Evolutionary conservation across 1,139 yeast genomes (phyloP), one percentile per base, ranked within the genome.

Genomic region (Saccharomyces pastorianus): DNA sequence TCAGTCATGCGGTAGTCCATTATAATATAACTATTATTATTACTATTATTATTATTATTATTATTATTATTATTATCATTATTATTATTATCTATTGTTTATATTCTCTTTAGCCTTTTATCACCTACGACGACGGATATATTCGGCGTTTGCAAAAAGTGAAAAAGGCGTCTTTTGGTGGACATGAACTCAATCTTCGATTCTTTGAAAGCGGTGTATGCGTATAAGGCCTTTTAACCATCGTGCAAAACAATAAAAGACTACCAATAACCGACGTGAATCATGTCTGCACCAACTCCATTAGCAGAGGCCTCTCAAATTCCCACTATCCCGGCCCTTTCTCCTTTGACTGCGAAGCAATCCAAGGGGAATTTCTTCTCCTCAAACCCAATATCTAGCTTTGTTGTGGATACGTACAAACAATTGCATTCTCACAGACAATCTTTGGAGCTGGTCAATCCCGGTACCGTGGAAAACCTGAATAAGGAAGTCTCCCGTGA

Each of bases 401-500:
- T 84, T 74, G 76, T 88, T 65, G 84, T 87, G 71, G 88, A 86
- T 69, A 87, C 85, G 58, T 86, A 87, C 74, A 79, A 75, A 67
- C 80, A 84, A 63, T 79, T 93, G 58, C 73, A 82, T 59, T 84
- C 84, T 64, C 95, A 91, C 71, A 84, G 99, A 73, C 78, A 80
- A 58, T 83, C 95, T 9, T 79, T 91, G 60, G 89, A 90, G 56
- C 81, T 93, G 69, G 76, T 82, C 64, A 89, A 90, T 75, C 99
- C 99, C 53, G 99, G 98, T 63, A 86, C 96, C 60, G 83, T 89
- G 71, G 99, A 93, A 76, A 89, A 90, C 76, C 78, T 93, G 71
- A 86, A 83, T 77, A 89, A 89, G 75, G 99, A 93, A 74, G 96
- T 90, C 56, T 76, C 91, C 61, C 85, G 93, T 73, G 98, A 91